Evolutionary conservation across 352 stramenopile genomes (phyloP), one percentile per base, ranked within the genome.

Genomic region (Phytophthora pistaciae): DNA sequence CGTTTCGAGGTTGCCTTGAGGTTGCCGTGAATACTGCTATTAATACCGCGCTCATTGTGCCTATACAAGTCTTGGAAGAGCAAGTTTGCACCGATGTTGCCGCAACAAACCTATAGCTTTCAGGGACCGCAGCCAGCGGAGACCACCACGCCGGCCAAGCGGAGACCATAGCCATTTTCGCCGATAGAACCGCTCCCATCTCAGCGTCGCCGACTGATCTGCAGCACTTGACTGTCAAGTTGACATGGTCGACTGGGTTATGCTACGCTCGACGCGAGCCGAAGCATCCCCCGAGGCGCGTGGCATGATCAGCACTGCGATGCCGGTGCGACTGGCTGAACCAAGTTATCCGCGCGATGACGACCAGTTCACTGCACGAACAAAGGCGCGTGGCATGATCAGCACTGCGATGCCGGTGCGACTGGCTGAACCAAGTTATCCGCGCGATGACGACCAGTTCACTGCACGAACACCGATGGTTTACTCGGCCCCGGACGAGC

Each of bases 361-460:
- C 61, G 50, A 68, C 38, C 61, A 33, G 20, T 21, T 16, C n/a
- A 48, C n/a, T 50, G 29, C 55, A 66, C 14, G n/a, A n/a, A n/a
- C n/a, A n/a, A n/a, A 40, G 6, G n/a, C 29, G 62, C 62, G 62
- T 69, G 20, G 31, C 62, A 58, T 69, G 62, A 69, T 64, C 62
- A 68, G 38, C 61, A 48, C 31, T 7, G n/a, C 8, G 61, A 54
- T 38, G 33, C 29, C 11, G 36, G 36, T 46, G 60, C 31, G 36
- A 60, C 36, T 56, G 44, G 48, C n/a, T 42, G 31, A 59, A 54
- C n/a, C 40, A 55, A 55, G 27, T 48, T 14, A 64, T 23, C 44
- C 10, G 33, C 60, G 60, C 11, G 36, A 31, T 62, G 61, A 68
- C 61, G 50, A 68, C 38, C 61, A 33, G 20, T 21, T 16, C n/a